Conservation (phyloP, 345 rosid species). For the Brassica rapa region DNA sequence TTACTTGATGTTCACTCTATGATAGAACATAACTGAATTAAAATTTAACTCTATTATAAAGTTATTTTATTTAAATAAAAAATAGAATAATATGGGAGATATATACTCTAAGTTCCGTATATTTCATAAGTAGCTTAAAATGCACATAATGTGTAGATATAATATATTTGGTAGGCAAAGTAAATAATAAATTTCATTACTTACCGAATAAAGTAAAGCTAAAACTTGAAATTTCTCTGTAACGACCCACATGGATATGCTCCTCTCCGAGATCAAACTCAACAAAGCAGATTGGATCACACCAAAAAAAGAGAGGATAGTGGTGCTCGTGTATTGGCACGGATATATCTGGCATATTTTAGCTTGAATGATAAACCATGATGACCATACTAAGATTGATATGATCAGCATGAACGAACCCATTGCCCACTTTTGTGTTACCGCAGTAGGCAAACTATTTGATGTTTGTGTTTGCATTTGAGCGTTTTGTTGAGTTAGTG, state of each 20-base stretch:
- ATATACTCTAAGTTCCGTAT: background rate
- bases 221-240: conserved; percentile 52
- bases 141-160: background rate
- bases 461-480: conserved; percentile 18
- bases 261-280: conserved; percentile 49
- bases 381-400: conserved; percentile 56
- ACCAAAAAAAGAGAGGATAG: conserved; percentile 62
- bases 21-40: too few relatives aligned
- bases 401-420: conserved; percentile 51
- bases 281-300: conserved; percentile 59
- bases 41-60: too few relatives aligned
- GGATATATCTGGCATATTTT: conserved; percentile 51
- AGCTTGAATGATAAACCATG: conserved; percentile 65
- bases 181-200: conserved; percentile 17
- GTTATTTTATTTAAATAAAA: too few relatives aligned
- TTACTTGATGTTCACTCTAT: too few relatives aligned
- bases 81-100: too few relatives aligned
- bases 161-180: background rate
- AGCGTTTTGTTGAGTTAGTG: conserved; percentile 32
- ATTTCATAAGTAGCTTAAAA: background rate
- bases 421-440: conserved; percentile 46
- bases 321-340: conserved; percentile 62
- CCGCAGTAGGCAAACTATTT: conserved; percentile 2
- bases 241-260: conserved; percentile 54
- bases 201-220: conserved; percentile 56